Evolutionary conservation across 2,329 filamentous ascomycete species (phyloP).

Genomic region (Magnaporthales sp.): DNA sequence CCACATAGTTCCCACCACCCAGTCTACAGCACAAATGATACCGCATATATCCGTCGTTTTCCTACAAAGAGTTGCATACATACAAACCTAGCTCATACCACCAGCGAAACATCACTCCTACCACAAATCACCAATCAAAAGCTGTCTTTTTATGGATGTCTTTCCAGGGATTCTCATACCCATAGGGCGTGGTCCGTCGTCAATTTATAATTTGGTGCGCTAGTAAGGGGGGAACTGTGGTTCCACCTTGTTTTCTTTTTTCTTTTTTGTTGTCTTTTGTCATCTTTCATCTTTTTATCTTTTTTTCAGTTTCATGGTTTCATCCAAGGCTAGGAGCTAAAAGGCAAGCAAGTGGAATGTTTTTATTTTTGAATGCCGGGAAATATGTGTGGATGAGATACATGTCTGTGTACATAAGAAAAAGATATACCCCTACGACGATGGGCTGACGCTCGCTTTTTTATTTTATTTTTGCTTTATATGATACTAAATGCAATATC

Average conservation of each 20-base stretch:
- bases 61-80: background rate
- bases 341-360: background rate
- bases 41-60: background rate
- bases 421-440: background rate
- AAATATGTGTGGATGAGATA: background rate
- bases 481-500: background rate
- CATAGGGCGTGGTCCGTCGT: background rate
- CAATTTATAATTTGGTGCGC: background rate
- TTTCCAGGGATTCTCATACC: background rate
- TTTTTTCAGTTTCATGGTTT: background rate
- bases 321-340: background rate
- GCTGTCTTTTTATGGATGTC: background rate
- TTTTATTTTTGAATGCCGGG: background rate
- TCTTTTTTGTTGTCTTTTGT: background rate
- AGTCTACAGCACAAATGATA: background rate
- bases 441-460: conserved; percentile 2
- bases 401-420: background rate
- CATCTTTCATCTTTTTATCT: background rate
- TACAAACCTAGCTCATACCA: background rate
- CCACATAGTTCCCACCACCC: background rate
- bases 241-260: background rate
- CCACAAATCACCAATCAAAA: background rate
- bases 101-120: background rate
- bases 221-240: background rate
- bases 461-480: background rate